Base-by-base conservation (phyloP, 2,329 filamentous ascomycete species). In the Aspergillus transmontanensis region DNA sequence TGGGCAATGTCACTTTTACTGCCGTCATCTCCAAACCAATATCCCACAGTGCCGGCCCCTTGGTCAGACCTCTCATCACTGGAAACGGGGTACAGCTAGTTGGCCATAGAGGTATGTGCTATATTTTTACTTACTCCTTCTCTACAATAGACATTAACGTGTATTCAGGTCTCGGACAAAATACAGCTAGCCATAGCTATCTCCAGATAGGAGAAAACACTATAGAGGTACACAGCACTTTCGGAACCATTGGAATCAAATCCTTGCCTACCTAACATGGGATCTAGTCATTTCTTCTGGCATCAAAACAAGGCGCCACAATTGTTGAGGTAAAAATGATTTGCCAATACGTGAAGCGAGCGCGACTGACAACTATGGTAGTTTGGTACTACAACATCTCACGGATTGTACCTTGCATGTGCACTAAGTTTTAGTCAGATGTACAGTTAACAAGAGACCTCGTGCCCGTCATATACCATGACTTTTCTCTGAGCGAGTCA, bases 371-470 rank as follows among this genome's bases (percentile, higher is more conserved):
- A 12, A 7, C 16, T 6, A 16, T 19, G 11, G 23, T 43, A 66
- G 59, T 64, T 66, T 19, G 57, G 59, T 66, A 64, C 53, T 30
- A 41, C 11, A 53, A 34, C 4, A 34, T 26, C 11, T 10, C 50
- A 2, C 4, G 1, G 6, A 21, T 28, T 0, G 19, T 16, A 10
- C 11, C 34, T 41, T 30, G 21, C 7, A 4, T 46, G 14, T 9
- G 46, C n/a, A 50, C 53, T 62, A 60, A 62, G 16, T 1, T 39
- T 7, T n/a, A 30, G 4, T 36, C n/a, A 75, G 80, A 82, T 68
- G 72, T 80, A 2, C 80, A 82, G 63, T 66, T 82, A 19, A 81
- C 80, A 1, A 75, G 73, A 65, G 80, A 82, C 56, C 67, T 73
- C 43, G 68, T 77, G 12, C 77, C 80, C 2, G 73, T 82, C 12